Conservation (phyloP, 257 asterid genomes). For the Ligustrum vulgare region DNA sequence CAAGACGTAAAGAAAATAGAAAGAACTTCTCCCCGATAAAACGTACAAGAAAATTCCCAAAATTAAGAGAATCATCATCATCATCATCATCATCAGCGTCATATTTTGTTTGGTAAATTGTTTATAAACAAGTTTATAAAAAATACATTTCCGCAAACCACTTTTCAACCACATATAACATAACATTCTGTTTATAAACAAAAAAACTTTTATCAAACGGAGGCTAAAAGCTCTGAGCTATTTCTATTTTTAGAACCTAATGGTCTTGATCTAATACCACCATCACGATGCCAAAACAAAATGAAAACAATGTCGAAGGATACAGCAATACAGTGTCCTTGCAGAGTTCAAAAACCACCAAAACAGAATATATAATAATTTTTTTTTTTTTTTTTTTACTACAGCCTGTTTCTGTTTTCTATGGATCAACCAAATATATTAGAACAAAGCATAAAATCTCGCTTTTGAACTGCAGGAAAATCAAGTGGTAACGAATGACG, state of each 20-base stretch:
- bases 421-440: not conserved
- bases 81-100: too few relatives aligned
- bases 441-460: not conserved
- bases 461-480: not conserved
- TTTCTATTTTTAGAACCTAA: not conserved
- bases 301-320: not conserved
- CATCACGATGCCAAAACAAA: not conserved
- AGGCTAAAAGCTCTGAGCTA: not conserved
- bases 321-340: not conserved
- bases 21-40: not conserved
- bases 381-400: not conserved
- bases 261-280: not conserved
- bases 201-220: too few relatives aligned
- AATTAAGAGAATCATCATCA: not conserved
- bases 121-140: too few relatives aligned
- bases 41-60: not conserved
- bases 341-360: not conserved
- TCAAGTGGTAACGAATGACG: constrained; percentile 1
- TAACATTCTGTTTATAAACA: too few relatives aligned
- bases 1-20: constrained; percentile 2
- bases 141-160: too few relatives aligned
- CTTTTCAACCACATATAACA: too few relatives aligned
- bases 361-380: not conserved
- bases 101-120: too few relatives aligned
- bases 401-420: not conserved